Evolutionary conservation across 2,329 filamentous ascomycete genomes (phyloP).

Genomic region (Penicillium italicum): DNA sequence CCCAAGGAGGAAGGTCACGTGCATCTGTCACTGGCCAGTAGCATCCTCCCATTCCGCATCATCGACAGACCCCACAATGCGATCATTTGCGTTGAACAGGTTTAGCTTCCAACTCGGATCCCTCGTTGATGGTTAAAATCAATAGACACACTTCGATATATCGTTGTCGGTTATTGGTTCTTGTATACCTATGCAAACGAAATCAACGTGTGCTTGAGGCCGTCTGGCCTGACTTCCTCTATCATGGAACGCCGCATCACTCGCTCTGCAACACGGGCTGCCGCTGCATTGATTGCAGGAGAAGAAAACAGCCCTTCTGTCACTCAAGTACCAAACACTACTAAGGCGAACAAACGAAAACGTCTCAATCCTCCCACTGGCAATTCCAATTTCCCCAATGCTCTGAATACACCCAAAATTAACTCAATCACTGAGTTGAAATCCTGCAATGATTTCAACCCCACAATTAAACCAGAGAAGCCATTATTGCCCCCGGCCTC

Average conservation of each 20-base stretch:
- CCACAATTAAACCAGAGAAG: slow-evolving; percentile 10
- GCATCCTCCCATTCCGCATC: neutral
- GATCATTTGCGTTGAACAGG: neutral
- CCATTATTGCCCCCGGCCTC: neutral
- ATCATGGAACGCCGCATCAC: slow-evolving; percentile 27
- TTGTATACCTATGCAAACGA: neutral
- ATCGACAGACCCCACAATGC: neutral
- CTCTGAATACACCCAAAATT: neutral
- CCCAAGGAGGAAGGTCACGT: slow-evolving; percentile 1
- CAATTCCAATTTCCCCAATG: neutral
- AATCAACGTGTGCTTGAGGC: neutral
- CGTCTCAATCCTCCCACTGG: neutral
- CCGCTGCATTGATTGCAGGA: slow-evolving; percentile 17
- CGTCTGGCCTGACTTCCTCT: neutral
- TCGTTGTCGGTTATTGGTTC: neutral
- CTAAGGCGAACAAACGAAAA: neutral
- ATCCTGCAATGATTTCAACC: neutral
- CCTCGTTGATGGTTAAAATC: neutral
- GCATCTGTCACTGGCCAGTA: neutral
- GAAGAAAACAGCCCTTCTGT: slow-evolving; percentile 4
- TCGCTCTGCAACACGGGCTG: slow-evolving; percentile 26
- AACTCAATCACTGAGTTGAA: neutral
- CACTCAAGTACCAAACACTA: neutral
- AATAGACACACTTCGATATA: neutral
- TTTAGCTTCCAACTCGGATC: neutral